Conservation (phyloP, 73 alveolate species). For the Paramecium pentaurelia region DNA sequence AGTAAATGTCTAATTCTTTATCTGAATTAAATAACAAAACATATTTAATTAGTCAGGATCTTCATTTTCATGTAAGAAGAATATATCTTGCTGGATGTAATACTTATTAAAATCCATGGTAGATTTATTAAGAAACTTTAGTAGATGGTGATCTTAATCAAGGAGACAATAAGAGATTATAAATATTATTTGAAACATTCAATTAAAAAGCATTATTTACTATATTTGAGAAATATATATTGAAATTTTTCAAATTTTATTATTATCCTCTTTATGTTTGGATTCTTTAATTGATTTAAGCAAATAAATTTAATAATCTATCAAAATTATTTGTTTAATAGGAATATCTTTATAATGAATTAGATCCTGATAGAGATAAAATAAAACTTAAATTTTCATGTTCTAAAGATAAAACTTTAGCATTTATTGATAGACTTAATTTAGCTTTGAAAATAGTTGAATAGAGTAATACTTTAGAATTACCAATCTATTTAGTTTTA, state of each 20-base stretch:
- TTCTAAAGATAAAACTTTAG: constrained; percentile 44
- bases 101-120: constrained; percentile 45
- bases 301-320: background rate
- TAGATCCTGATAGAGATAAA: background rate
- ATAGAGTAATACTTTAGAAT: constrained; percentile 3
- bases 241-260: background rate
- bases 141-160: background rate
- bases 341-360: background rate
- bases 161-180: background rate
- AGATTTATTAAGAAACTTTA: background rate
- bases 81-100: constrained; percentile 35
- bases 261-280: background rate
- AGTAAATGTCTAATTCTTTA: background rate
- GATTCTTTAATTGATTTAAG: background rate
- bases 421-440: constrained; percentile 25
- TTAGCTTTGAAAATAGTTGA: background rate
- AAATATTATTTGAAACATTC: background rate
- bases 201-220: background rate
- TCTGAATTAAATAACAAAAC: background rate
- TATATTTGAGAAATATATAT: background rate
- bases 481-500: constrained; percentile 45
- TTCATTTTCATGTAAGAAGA: constrained; percentile 51
- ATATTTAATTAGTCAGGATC: constrained; percentile 24
- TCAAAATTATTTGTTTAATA: background rate
- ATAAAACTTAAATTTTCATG: background rate